Percentiles rank a stretch among this genome's conserved stretches.
Evolutionary conservation across 441 rosid genomes (phyloP).

Genomic region (Euphorbia celastroides): DNA sequence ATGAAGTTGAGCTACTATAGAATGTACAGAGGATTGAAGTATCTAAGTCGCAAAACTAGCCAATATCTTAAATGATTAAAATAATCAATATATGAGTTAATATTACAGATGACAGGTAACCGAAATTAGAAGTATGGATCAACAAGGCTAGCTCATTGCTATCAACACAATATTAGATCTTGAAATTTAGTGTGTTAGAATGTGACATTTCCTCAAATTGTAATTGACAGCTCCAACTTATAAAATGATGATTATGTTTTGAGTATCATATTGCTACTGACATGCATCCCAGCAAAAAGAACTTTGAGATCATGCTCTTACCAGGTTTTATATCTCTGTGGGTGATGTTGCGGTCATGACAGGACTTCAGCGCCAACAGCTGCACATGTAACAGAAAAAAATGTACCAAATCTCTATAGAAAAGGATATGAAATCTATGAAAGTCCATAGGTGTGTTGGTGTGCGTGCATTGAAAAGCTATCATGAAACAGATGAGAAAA

Average conservation of each 20-base stretch:
- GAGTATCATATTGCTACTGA: background rate
- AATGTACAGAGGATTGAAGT: background rate
- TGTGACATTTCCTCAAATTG: background rate
- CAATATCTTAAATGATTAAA: background rate
- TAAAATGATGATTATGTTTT: background rate
- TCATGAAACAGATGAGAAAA: background rate
- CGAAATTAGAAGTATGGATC: slow-evolving; percentile 5
- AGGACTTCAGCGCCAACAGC: slow-evolving; percentile 85
- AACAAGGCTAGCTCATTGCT: background rate
- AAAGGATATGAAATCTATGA: background rate
- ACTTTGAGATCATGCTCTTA: slow-evolving; percentile 28
- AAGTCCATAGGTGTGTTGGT: background rate
- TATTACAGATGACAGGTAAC: background rate
- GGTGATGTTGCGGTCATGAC: slow-evolving; percentile 94
- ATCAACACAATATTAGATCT: background rate
- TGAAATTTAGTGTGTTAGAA: background rate
- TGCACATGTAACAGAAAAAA: slow-evolving; percentile 27
- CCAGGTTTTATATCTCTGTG: slow-evolving; percentile 99
- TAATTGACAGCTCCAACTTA: background rate
- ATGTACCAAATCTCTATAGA: background rate
- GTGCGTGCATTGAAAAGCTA: background rate
- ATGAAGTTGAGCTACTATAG: background rate
- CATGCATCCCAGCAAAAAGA: slow-evolving; percentile 1
- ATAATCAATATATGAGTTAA: background rate
- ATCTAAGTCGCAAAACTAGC: background rate